phyloP scores from a whole-genome alignment of 139 green algal genomes.

The Coccomyxa sp. region DNA sequence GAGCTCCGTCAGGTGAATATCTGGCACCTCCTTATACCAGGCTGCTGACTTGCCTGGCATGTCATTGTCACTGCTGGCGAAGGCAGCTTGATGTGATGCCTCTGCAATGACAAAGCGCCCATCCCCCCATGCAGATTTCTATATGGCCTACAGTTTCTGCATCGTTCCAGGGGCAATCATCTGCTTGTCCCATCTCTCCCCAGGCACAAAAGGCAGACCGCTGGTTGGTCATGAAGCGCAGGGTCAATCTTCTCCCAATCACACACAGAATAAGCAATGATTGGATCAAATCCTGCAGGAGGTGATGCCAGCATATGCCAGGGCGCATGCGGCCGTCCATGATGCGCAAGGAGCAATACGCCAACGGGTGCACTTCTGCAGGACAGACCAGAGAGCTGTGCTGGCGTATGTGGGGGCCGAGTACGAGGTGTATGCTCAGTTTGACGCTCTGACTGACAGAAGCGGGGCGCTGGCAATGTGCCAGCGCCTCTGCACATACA shows the following conservation, averaged over 20 bases:
- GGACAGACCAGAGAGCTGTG: not conserved
- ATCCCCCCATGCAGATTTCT: no score
- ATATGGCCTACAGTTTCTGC: no score
- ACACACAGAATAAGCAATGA: not conserved
- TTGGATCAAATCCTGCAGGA: constrained; percentile 3
- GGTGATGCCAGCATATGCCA: constrained; percentile 11
- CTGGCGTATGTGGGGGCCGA: constrained; percentile 22
- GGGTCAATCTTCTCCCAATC: not conserved
- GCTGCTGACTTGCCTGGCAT: not conserved
- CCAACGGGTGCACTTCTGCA: not conserved
- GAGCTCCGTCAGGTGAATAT: not conserved
- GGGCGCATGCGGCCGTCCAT: constrained; percentile 12
- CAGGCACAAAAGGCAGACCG: not conserved
- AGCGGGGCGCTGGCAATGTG: not conserved
- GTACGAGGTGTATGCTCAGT: constrained; percentile 26
- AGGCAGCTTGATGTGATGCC: not conserved
- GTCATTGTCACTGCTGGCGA: not conserved
- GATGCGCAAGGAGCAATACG: not conserved
- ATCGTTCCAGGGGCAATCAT: not conserved
- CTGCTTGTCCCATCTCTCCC: not conserved
- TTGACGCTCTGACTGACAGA: constrained; percentile 16
- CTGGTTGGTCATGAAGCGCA: not conserved
- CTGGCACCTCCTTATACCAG: not conserved
- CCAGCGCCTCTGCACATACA: constrained; percentile 16
- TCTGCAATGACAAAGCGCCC: not conserved